phyloP scores from a whole-genome alignment of 805 yeast species.

The Nakazawaea anatomiae region DNA sequence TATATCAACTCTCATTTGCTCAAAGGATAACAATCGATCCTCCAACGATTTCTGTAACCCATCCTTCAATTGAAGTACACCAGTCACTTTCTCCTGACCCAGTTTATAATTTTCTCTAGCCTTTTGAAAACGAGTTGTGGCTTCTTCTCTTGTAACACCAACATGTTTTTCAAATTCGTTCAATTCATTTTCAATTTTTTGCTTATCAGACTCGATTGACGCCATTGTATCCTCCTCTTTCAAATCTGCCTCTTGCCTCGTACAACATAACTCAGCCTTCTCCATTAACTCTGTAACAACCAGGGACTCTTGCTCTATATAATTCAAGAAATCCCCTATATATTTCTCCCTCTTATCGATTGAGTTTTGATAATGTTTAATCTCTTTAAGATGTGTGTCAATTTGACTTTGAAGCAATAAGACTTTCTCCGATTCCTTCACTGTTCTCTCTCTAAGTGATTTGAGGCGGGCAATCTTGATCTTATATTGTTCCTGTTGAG shows the following conservation, averaged over 20 bases:
- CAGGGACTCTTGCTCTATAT: slow-evolving; percentile 18
- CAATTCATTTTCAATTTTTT: slow-evolving; percentile 38
- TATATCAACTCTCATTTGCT: slow-evolving; percentile 31
- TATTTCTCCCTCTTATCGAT: slow-evolving; percentile 21
- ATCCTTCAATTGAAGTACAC: slow-evolving; percentile 24
- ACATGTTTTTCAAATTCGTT: slow-evolving; percentile 45
- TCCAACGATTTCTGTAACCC: slow-evolving; percentile 30
- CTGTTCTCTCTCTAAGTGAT: slow-evolving; percentile 15
- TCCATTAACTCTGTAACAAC: slow-evolving; percentile 11
- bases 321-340: slow-evolving; percentile 20
- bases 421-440: slow-evolving; percentile 17
- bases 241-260: slow-evolving; percentile 37
- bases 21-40: slow-evolving; percentile 36
- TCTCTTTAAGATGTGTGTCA: slow-evolving; percentile 17
- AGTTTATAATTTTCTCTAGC: slow-evolving; percentile 37
- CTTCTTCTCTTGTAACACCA: slow-evolving; percentile 52
- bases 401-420: slow-evolving; percentile 12
- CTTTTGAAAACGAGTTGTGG: slow-evolving; percentile 38
- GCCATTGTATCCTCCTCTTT: slow-evolving; percentile 36
- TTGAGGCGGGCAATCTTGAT: slow-evolving; percentile 10
- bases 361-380: slow-evolving; percentile 10
- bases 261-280: slow-evolving; percentile 37
- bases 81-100: slow-evolving; percentile 33
- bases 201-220: slow-evolving; percentile 43
- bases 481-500: slow-evolving; percentile 9